A percentile compares a stretch with the other conserved stretches of the same genome.
Evolutionary conservation across 2,329 filamentous ascomycete species (phyloP).

Genomic region (Neopestalotiopsis clavispora): DNA sequence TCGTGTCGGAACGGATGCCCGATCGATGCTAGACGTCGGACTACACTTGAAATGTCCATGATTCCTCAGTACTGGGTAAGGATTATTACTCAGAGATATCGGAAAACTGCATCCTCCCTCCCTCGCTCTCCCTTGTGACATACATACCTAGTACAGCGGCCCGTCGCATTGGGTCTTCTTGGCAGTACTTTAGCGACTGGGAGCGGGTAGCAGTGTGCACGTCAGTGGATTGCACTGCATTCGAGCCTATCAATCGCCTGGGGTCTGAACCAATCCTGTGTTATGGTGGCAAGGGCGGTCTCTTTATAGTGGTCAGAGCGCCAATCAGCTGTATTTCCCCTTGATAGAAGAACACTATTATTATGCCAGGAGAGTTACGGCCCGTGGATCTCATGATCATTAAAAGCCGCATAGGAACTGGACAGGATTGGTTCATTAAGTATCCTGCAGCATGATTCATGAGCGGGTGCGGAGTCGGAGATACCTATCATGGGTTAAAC

Average conservation of each 20-base stretch:
- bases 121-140: background rate
- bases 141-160: background rate
- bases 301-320: background rate
- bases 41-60: too few species aligned
- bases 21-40: too few species aligned
- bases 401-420: background rate
- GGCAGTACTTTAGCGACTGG: background rate
- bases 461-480: background rate
- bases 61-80: too few species aligned
- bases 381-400: background rate
- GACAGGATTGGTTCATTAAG: background rate
- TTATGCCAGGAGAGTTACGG: background rate
- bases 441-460: background rate
- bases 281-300: background rate
- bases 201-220: background rate
- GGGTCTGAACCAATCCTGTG: background rate
- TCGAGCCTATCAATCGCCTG: background rate
- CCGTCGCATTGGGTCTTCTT: background rate
- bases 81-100: background rate
- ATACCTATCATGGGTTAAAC: background rate
- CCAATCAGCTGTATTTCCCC: background rate
- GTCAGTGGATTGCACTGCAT: background rate
- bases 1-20: too few species aligned
- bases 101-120: background rate
- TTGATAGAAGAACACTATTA: background rate